Conservation (phyloP, 108 stramenopile species). For the Stephanodiscus minutulus region DNA sequence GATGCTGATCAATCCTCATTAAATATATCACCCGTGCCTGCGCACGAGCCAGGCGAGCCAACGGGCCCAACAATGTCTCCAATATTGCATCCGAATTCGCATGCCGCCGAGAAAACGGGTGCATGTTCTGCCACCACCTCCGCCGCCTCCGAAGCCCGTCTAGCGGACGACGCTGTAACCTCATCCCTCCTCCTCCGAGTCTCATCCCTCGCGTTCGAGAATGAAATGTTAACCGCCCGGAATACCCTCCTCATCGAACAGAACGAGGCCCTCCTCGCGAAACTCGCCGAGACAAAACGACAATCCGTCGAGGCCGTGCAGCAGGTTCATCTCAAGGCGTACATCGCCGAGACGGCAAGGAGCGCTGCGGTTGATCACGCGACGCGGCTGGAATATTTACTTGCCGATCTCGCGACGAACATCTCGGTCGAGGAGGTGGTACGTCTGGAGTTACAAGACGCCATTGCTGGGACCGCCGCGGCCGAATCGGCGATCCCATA, state of each 20-base stretch:
- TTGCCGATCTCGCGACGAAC: slow-evolving; percentile 8
- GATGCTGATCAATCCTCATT: slow-evolving; percentile 6
- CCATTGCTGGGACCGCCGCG: background rate
- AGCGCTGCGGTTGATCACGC: slow-evolving; percentile 36
- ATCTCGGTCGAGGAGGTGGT: slow-evolving; percentile 3
- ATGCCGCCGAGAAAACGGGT: background rate
- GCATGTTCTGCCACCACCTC: background rate
- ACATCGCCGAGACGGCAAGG: slow-evolving; percentile 44
- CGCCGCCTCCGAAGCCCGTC: background rate
- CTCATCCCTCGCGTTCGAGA: slow-evolving; percentile 9
- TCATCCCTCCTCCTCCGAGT: slow-evolving; percentile 2
- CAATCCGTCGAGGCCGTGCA: slow-evolving; percentile 36
- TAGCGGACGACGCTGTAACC: background rate
- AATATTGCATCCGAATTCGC: background rate
- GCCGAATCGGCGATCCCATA: too few species aligned
- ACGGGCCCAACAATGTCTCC: background rate
- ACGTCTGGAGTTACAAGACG: slow-evolving; percentile 4
- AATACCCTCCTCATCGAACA: slow-evolving; percentile 22
- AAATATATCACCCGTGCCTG: background rate
- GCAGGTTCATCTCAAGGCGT: slow-evolving; percentile 45
- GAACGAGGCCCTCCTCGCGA: slow-evolving; percentile 21
- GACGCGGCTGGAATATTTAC: slow-evolving; percentile 23
- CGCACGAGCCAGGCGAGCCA: background rate
- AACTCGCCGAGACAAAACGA: slow-evolving; percentile 14
- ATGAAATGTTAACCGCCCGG: slow-evolving; percentile 7